A percentile compares a stretch with the other conserved stretches of the same genome.
Conservation (phyloP, 192 early-diverging fungal species). For the Phycomyces nitens region DNA sequence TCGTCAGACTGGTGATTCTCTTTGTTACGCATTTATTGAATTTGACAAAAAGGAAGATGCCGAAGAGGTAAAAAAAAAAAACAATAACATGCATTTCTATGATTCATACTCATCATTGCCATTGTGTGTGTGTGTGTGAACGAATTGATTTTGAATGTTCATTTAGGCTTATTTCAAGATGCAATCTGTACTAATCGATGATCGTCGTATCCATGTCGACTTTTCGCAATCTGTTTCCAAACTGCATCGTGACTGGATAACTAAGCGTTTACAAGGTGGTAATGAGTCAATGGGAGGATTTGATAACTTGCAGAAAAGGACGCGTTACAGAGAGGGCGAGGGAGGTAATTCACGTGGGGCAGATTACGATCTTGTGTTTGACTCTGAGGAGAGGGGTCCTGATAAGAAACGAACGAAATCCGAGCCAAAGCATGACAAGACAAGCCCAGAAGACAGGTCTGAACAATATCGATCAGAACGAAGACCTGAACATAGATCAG, state of each 20-base stretch:
- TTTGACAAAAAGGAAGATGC: constrained; percentile 84
- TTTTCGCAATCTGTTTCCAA: constrained; percentile 95
- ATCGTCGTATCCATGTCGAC: constrained; percentile 94
- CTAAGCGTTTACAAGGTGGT: constrained; percentile 39
- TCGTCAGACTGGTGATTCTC: constrained; percentile 71
- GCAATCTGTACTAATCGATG: constrained; percentile 95
- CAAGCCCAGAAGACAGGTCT: neutral
- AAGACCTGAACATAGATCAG: too few species aligned
- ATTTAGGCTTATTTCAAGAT: constrained; percentile 86
- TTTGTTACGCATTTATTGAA: constrained; percentile 96
- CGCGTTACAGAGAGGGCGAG: constrained; percentile 48
- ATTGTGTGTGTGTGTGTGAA: neutral
- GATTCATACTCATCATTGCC: neutral
- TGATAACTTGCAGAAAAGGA: constrained; percentile 47
- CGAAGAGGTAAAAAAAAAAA: constrained; percentile 62
- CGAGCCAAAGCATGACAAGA: neutral
- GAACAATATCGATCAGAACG: too few species aligned
- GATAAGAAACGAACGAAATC: neutral
- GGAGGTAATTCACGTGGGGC: constrained; percentile 16
- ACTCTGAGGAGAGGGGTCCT: constrained; percentile 3
- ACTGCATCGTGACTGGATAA: constrained; percentile 75
- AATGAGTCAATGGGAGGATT: constrained; percentile 41
- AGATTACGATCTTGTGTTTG: constrained; percentile 52
- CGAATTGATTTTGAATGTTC: neutral
- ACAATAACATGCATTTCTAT: too few species aligned